These are phyloP conservation scores for Pseudogymnoascus sp. DNA, from an alignment of 2,329 filamentous ascomycete species.

Conservation along the genomic window DNA sequence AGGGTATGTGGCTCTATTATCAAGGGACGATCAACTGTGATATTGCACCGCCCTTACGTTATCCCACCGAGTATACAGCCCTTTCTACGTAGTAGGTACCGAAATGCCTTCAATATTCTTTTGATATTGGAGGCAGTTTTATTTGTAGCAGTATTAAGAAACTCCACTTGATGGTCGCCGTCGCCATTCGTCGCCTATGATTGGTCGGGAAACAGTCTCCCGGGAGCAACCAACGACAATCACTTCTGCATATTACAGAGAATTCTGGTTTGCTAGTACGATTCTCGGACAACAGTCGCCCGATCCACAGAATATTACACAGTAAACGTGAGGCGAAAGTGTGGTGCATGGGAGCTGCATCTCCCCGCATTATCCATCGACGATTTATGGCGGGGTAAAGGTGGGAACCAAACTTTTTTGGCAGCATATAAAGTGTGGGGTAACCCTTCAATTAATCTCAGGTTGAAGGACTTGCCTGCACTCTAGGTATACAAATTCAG, in stretches of 20 bases:
- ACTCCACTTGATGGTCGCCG: background rate
- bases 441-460: background rate
- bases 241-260: background rate
- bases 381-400: background rate
- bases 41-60: background rate
- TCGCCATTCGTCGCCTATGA: background rate
- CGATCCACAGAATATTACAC: conserved; percentile 1
- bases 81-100: background rate
- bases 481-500: background rate
- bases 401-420: background rate
- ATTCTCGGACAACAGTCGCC: conserved; percentile 6
- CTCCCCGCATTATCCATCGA: conserved; percentile 4
- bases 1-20: background rate
- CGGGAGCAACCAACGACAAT: background rate
- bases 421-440: background rate
- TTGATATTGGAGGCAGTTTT: background rate
- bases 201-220: conserved; percentile 1
- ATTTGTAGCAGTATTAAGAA: background rate
- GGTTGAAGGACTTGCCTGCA: background rate
- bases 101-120: background rate
- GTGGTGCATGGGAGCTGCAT: background rate
- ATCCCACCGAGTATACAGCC: background rate
- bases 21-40: background rate
- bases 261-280: background rate
- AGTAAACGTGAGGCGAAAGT: background rate